Conservation (phyloP, 345 rosid genomes). For the Iberis pinnata region DNA sequence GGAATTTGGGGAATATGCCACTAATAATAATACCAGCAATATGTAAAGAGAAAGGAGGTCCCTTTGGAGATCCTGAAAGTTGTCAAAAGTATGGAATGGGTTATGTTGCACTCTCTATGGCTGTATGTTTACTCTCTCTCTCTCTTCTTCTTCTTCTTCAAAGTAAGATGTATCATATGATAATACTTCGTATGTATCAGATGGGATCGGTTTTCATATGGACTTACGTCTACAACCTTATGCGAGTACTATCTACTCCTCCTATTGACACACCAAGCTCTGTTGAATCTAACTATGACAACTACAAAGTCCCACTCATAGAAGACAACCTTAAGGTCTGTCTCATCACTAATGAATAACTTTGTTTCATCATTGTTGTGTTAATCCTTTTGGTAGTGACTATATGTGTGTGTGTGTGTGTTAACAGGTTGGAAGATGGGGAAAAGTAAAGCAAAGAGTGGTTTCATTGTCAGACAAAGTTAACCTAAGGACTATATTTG, state of each 20-base stretch:
- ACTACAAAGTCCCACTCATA: slow-evolving; percentile 39
- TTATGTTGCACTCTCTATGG: slow-evolving; percentile 66
- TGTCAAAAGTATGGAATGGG: slow-evolving; percentile 46
- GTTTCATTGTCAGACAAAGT: slow-evolving; percentile 24
- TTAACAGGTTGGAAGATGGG: slow-evolving; percentile 31
- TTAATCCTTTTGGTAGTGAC: slow-evolving; percentile 3
- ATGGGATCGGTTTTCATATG: slow-evolving; percentile 55
- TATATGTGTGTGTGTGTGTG: slow-evolving; percentile 17
- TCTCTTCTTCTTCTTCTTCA: background rate
- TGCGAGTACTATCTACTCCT: slow-evolving; percentile 34
- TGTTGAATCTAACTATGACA: slow-evolving; percentile 20
- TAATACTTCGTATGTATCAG: slow-evolving; percentile 34
- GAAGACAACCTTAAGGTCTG: slow-evolving; percentile 17
- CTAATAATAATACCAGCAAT: slow-evolving; percentile 57
- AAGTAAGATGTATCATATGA: no score
- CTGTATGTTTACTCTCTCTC: slow-evolving; percentile 33
- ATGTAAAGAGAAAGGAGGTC: slow-evolving; percentile 55
- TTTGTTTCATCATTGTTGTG: background rate
- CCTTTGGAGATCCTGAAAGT: slow-evolving; percentile 52
- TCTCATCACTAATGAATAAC: background rate
- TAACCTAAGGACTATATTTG: slow-evolving; percentile 41
- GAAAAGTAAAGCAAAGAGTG: slow-evolving; percentile 23
- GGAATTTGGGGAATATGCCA: slow-evolving; percentile 59
- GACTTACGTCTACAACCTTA: slow-evolving; percentile 47
- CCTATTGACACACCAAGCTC: slow-evolving; percentile 22